These are phyloP conservation scores for Flaveria robusta DNA, from an alignment of 129 eudicot species.

Conservation along the genomic window DNA sequence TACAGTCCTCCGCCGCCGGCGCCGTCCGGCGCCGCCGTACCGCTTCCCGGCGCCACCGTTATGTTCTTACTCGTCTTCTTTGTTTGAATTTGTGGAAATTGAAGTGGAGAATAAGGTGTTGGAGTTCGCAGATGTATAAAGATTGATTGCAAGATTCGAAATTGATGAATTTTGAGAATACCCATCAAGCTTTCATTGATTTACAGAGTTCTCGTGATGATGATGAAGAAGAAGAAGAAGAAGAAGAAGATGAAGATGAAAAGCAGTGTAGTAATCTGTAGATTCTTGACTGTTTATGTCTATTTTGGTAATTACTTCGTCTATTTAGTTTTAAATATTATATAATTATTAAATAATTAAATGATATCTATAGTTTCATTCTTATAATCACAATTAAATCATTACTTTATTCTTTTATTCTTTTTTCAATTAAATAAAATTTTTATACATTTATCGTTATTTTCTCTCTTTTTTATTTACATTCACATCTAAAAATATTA, in stretches of 20 bases:
- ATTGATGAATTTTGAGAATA: conserved; percentile 1
- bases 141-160: conserved; percentile 3
- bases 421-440: no score
- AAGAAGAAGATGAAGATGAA: no score
- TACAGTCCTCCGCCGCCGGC: conserved; percentile 67
- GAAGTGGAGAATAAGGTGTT: conserved; percentile 11
- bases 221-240: conserved; percentile 27
- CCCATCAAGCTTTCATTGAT: background rate
- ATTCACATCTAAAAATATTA: no score
- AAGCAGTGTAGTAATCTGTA: conserved; percentile 43
- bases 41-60: conserved; percentile 24
- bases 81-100: conserved; percentile 11
- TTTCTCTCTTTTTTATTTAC: no score
- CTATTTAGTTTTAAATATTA: conserved; percentile 17
- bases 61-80: conserved; percentile 24
- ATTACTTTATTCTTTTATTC: no score
- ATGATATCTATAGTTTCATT: conserved; percentile 7
- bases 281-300: conserved; percentile 42
- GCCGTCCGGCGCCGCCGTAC: conserved; percentile 24
- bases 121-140: background rate
- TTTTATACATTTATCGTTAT: no score
- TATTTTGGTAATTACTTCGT: conserved; percentile 18
- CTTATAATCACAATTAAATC: no score
- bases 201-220: background rate
- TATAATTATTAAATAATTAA: conserved; percentile 12